Evolutionary conservation across 371 early-diverging fungal genomes (phyloP).

Genomic region (Mortierella sp.): DNA sequence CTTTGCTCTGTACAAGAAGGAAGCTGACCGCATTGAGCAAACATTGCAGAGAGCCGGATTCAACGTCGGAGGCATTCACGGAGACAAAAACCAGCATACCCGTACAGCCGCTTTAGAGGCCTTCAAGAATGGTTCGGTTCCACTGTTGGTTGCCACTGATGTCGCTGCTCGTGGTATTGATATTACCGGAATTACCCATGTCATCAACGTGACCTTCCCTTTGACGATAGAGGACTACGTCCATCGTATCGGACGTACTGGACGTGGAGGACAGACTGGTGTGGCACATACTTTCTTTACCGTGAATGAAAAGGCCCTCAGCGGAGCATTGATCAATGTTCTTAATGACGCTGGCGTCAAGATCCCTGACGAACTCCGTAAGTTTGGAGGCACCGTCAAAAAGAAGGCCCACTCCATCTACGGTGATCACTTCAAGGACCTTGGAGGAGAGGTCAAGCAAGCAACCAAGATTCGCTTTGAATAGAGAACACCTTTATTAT

Average conservation of each 20-base stretch:
- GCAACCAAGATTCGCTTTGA: slow-evolving; percentile 91
- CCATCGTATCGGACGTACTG: slow-evolving; percentile 97
- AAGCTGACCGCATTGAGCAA: slow-evolving; percentile 85
- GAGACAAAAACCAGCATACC: slow-evolving; percentile 82
- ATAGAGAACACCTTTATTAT: slow-evolving; percentile 16
- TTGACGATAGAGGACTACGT: slow-evolving; percentile 95
- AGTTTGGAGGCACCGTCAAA: slow-evolving; percentile 96
- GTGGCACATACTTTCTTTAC: slow-evolving; percentile 96
- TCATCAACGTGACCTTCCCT: slow-evolving; percentile 99
- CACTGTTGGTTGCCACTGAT: slow-evolving; percentile 93
- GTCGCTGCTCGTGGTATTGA: slow-evolving; percentile 98
- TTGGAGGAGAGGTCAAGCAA: slow-evolving; percentile 82
- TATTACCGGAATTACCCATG: slow-evolving; percentile 97
- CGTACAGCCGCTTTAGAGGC: slow-evolving; percentile 77
- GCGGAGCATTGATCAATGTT: slow-evolving; percentile 91
- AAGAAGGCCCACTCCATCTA: slow-evolving; percentile 96
- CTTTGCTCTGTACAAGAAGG: slow-evolving; percentile 96
- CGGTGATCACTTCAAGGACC: slow-evolving; percentile 96
- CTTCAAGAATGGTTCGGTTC: slow-evolving; percentile 80
- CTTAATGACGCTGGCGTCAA: slow-evolving; percentile 89
- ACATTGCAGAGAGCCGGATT: slow-evolving; percentile 80
- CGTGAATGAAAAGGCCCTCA: slow-evolving; percentile 91
- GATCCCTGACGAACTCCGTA: slow-evolving; percentile 90
- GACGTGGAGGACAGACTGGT: slow-evolving; percentile 93
- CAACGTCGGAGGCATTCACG: slow-evolving; percentile 88